Base-by-base conservation (phyloP, 2,329 filamentous ascomycete genomes). In the Knufia petricola region DNA sequence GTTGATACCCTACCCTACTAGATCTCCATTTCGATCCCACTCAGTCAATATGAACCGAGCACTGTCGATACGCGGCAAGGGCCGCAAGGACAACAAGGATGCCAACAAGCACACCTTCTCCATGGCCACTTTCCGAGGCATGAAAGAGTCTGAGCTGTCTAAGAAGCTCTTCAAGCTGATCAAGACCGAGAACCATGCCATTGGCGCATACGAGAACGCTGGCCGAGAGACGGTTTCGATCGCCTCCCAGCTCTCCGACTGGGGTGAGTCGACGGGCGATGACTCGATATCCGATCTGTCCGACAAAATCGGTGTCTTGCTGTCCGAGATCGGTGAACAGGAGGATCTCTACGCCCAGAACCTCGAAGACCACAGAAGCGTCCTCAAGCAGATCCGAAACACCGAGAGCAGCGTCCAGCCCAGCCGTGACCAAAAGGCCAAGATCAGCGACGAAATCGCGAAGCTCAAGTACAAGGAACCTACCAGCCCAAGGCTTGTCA, bases 351-450 rank as follows among this genome's bases (percentile, higher is more conserved):
- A 89, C 66, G 87, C 89, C 3, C 84, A 90, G 66, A 82, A 82
- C 42, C 67, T 98, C 48, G 92, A 98, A 65, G 88, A 95, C 54
- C 87, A 85, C 57, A 79, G 92, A 42, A 76, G 73, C 28, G 69
- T 87, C 20, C 73, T 98, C 65, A 98, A 98, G 77, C 78, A 86
- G 57, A 94, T 98, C 58, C 80, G 92, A 57, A 94, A 98, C 67
- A 95, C 88, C 12, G 92, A 98, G 73, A 84, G 84, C 69, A 94
- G 86, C 57, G 90, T 98, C 13, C 89, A 95, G 72, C 92, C 92
- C 4, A 88, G 84, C 61, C 78, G 92, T 51, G 89, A 95, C 59
- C 78, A 85, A 60, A 92, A 92, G 69, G 73, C 77, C 55, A 94
- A 94, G 77, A 83, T 96, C 55, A 76, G 82, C 50, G 90, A 96